A percentile compares a stretch with the other conserved stretches of the same genome.
Evolutionary conservation across 768 basidiomycete genomes (phyloP).

Genomic region (Stropharia rugosoannulata): DNA sequence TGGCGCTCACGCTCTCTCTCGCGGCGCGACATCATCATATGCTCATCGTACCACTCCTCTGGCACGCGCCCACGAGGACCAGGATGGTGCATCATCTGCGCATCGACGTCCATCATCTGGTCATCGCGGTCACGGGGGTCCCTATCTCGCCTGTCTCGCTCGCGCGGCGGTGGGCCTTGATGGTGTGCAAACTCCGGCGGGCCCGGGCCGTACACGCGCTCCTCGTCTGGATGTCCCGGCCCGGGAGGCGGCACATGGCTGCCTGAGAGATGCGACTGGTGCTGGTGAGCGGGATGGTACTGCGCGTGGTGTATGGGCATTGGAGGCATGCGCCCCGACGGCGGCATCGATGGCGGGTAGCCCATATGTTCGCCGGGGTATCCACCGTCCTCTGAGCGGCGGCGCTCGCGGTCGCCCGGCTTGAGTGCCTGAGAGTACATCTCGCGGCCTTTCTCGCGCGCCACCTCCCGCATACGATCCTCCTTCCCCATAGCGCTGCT

Average conservation of each 20-base stretch:
- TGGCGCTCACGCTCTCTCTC: constrained; percentile 5
- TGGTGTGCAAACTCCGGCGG: background rate
- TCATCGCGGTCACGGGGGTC: background rate
- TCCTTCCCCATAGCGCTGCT: constrained; percentile 8
- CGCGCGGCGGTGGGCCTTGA: background rate
- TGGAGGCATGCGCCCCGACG: background rate
- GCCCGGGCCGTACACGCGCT: background rate
- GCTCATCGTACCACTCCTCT: constrained; percentile 2
- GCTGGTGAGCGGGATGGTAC: background rate
- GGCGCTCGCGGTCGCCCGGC: constrained; percentile 6
- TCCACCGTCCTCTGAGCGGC: background rate
- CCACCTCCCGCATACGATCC: background rate
- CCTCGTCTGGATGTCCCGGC: background rate
- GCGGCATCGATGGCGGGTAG: background rate
- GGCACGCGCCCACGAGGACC: background rate
- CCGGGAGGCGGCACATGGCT: background rate
- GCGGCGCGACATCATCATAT: background rate
- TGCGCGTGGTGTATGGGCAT: background rate
- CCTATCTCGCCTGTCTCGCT: background rate
- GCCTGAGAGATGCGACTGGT: background rate
- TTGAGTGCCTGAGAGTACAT: constrained; percentile 10
- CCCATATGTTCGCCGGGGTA: constrained; percentile 3
- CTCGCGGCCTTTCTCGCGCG: constrained; percentile 13
- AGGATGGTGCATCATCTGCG: background rate
- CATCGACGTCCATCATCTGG: background rate